These are phyloP conservation scores for Claviceps sp. DNA, from an alignment of 2,329 filamentous ascomycete genomes.

Conservation along the genomic window DNA sequence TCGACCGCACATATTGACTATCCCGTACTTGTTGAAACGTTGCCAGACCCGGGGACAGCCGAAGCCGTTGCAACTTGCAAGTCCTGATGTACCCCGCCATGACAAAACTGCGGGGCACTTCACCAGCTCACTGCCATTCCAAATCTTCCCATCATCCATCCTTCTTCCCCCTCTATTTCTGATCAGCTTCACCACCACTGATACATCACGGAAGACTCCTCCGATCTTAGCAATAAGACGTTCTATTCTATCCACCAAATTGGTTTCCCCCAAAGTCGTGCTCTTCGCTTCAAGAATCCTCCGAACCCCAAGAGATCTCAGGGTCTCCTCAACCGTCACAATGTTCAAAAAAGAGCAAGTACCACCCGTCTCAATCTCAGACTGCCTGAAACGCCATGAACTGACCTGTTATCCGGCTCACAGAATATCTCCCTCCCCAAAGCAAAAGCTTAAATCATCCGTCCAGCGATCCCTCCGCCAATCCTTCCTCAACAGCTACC, in stretches of 20 bases:
- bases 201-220: no score
- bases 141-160: neutral
- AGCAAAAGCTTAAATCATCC: slow-evolving; percentile 95
- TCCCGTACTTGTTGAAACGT: no score
- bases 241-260: no score
- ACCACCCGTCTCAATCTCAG: neutral
- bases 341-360: slow-evolving; percentile 94
- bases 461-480: slow-evolving; percentile 77
- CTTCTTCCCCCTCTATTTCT: slow-evolving; percentile 4
- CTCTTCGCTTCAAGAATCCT: no score
- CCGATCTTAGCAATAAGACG: no score
- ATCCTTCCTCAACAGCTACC: slow-evolving; percentile 73
- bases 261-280: no score
- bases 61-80: neutral
- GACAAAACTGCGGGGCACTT: slow-evolving; percentile 6
- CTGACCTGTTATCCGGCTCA: neutral
- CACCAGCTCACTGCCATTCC: neutral
- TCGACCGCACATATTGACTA: no score
- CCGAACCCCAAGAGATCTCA: neutral
- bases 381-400: neutral
- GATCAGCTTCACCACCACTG: neutral
- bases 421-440: slow-evolving; percentile 63
- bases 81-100: neutral
- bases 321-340: slow-evolving; percentile 16
- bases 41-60: no score